These are phyloP conservation scores for Suhomyces anneliseae DNA, from an alignment of 1,139 yeast species.

Conservation along the genomic window DNA sequence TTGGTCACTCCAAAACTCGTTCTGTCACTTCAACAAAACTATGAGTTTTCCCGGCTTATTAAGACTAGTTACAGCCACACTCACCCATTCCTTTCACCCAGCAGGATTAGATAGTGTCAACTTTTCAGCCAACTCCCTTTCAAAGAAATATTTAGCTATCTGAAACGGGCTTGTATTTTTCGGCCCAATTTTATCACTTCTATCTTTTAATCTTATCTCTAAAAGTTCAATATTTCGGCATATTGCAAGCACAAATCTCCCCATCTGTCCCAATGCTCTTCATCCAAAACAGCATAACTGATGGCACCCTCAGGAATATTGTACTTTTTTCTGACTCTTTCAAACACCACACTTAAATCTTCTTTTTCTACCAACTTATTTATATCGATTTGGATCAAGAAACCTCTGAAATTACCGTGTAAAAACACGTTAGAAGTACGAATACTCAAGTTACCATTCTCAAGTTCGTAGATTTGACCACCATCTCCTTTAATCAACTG, in stretches of 20 bases:
- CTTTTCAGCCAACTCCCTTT: too few species aligned
- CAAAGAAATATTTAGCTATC: too few species aligned
- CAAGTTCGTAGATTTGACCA: conserved; percentile 59
- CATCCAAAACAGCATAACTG: conserved; percentile 35
- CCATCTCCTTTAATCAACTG: conserved; percentile 82
- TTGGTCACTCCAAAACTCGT: too few species aligned
- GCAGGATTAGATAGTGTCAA: too few species aligned
- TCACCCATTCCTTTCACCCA: too few species aligned
- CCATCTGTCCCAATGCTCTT: conserved; percentile 27
- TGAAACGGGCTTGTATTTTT: not conserved
- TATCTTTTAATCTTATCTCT: conserved; percentile 1
- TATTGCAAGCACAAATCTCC: conserved; percentile 51
- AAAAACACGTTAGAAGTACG: conserved; percentile 70
- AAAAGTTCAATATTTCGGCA: conserved; percentile 45
- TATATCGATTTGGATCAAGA: conserved; percentile 58
- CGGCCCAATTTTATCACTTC: not conserved
- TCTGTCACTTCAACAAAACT: too few species aligned
- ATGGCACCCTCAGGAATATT: conserved; percentile 44
- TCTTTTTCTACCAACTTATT: conserved; percentile 9
- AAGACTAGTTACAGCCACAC: too few species aligned
- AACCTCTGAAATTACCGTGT: conserved; percentile 74
- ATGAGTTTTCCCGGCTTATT: too few species aligned
- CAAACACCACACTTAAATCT: conserved; percentile 19
- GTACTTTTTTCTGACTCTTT: conserved; percentile 34
- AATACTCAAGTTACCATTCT: conserved; percentile 46